phyloP scores from a whole-genome alignment of 2,329 filamentous ascomycete species.

The Stagonosporopsis tanaceti region DNA sequence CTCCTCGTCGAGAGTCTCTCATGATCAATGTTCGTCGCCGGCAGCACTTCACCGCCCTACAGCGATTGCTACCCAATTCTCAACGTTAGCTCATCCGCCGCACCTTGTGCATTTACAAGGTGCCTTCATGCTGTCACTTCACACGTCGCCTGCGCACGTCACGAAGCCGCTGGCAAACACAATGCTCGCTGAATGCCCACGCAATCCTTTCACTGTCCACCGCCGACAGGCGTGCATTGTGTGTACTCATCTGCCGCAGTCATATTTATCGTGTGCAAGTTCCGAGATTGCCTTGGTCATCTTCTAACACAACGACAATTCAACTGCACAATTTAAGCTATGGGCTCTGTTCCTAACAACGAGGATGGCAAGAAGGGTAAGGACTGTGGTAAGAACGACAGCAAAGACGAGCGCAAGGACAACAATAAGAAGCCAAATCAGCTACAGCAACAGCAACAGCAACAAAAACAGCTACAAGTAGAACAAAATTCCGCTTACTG shows the following conservation, averaged over 20 bases:
- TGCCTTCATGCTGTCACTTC: neutral
- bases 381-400: neutral
- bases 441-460: neutral
- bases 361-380: neutral
- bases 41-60: too few relatives aligned
- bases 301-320: neutral
- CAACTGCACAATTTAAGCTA: neutral
- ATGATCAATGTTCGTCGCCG: neutral
- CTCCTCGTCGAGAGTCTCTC: neutral
- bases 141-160: neutral
- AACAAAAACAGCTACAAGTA: neutral
- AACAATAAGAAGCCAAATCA: neutral
- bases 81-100: neutral
- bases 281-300: neutral
- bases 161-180: neutral
- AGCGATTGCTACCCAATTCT: neutral
- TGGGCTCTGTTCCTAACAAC: neutral
- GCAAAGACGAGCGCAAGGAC: neutral
- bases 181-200: neutral
- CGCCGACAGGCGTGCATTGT: neutral
- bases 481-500: neutral
- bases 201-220: neutral
- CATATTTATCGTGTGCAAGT: neutral
- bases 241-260: neutral
- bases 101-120: neutral